Percentiles rank a stretch among this genome's conserved stretches.
Conservation (phyloP, 1,139 yeast species). For the Yamadazyma jaroonii region DNA sequence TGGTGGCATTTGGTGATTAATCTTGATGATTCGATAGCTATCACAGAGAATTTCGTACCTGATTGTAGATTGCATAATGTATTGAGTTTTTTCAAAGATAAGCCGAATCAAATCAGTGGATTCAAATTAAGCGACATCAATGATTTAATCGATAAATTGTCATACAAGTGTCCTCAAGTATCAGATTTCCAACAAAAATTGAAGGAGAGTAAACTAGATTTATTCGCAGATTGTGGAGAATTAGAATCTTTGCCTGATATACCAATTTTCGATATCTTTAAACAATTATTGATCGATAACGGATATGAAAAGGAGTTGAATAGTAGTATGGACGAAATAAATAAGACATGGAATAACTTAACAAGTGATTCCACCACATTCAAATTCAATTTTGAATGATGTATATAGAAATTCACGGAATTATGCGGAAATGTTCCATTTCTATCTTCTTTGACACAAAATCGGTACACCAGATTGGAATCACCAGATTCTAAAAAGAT, state of each 20-base stretch:
- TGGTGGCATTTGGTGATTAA: conserved; percentile 97
- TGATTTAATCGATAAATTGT: conserved; percentile 28
- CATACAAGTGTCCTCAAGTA: conserved; percentile 9
- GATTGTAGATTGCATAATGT: conserved; percentile 54
- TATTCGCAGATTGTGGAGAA: conserved; percentile 47
- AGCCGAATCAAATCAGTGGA: conserved; percentile 74
- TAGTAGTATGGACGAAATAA: conserved; percentile 31
- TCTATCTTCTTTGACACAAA: neutral
- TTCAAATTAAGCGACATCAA: conserved; percentile 58
- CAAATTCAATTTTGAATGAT: conserved; percentile 14
- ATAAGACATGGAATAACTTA: conserved; percentile 13
- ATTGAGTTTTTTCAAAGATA: conserved; percentile 63
- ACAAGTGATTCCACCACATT: conserved; percentile 9
- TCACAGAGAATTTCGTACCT: conserved; percentile 89
- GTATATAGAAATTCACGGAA: neutral
- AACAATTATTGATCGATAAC: conserved; percentile 37
- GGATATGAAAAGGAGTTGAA: conserved; percentile 32
- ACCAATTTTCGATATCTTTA: conserved; percentile 60
- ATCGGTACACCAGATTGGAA: conserved; percentile 3
- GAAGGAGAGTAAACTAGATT: conserved; percentile 12
- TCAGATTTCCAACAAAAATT: conserved; percentile 2
- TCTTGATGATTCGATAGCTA: conserved; percentile 71
- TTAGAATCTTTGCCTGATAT: conserved; percentile 35
- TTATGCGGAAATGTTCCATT: neutral
- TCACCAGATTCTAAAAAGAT: conserved; percentile 1